Conservation (phyloP, 768 basidiomycete species). For the Tylopilus subfusipes region DNA sequence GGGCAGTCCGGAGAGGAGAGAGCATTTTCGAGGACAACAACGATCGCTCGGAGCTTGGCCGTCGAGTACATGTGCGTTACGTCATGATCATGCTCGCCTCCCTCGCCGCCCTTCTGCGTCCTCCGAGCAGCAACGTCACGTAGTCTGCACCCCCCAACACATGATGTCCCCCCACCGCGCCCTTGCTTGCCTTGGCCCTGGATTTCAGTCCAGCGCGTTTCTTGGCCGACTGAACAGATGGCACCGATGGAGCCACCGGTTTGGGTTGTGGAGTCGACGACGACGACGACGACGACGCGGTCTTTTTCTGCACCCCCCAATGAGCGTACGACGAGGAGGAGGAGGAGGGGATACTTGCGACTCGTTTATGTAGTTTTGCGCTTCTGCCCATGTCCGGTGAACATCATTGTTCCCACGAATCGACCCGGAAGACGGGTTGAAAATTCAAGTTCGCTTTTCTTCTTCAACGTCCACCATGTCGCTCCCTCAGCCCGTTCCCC, state of each 20-base stretch:
- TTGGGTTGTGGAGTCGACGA: conserved; percentile 7
- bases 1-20: not conserved
- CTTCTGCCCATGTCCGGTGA: conserved; percentile 31
- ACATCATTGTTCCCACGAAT: conserved; percentile 29
- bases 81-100: conserved; percentile 44
- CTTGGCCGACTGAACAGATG: conserved; percentile 23
- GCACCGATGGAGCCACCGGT: not conserved
- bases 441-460: conserved; percentile 7
- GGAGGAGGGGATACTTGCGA: conserved; percentile 27
- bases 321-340: not conserved
- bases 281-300: not conserved
- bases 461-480: conserved; percentile 53
- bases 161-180: conserved; percentile 28
- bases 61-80: conserved; percentile 12
- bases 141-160: conserved; percentile 78
- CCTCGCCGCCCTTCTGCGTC: conserved; percentile 60
- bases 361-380: conserved; percentile 35
- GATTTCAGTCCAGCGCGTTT: conserved; percentile 28
- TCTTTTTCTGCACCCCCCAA: conserved; percentile 25
- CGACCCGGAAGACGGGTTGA: conserved; percentile 17
- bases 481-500: conserved; percentile 93
- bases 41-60: conserved; percentile 25
- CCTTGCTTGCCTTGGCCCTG: conserved; percentile 16
- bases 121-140: conserved; percentile 65
- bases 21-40: conserved; percentile 16